Evolutionary conservation across 768 basidiomycete genomes (phyloP), one percentile per base, ranked within the genome.

Genomic region (Panaeolus papilionaceus): DNA sequence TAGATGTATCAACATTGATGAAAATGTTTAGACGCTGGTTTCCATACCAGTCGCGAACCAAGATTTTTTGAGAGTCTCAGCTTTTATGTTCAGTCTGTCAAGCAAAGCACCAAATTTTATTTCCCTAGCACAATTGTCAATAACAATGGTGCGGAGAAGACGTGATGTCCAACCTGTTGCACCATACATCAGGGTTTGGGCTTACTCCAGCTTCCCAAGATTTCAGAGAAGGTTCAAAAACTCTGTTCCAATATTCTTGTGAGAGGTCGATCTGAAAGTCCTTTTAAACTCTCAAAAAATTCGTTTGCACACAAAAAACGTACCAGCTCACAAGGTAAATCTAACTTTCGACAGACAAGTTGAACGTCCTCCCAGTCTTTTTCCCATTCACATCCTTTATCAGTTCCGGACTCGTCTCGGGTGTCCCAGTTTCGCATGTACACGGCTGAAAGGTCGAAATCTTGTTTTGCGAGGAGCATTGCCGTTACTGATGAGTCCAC

Each of bases 371-470:
- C 88, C 92, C 93, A 98, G 73, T 98, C 96, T 67, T 89, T 91
- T 79, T 98, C 92, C 96, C 96, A 99, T 76, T 96, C 94, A 72
- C 96, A 99, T 3, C 93, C 92, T n/a, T 82, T 83, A 73, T 92
- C 92, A 0, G 89, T 85, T 18, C 87, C 91, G 28, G 84, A 88
- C 78, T 96, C 94, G 73, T 95, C 93, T 45, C 90, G 84, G 2
- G 91, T 92, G 72, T 95, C 93, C 96, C 96, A 99, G 68, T 99
- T 98, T 23, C 94, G 87, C 96, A 99, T 99, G 77, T 91, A 98
- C 0, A 98, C 86, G 11, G 94, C 94, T 45, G 92, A 92, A 1
- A 97, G 83, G 73, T 95, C 89, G 70, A 89, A 92, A 68, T 92
- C 90, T 92, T 95, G 79, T 51, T 90, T 85, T 14, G 90, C 82